Base-by-base conservation (phyloP, 768 basidiomycete species). In the Exidia glandulosa region DNA sequence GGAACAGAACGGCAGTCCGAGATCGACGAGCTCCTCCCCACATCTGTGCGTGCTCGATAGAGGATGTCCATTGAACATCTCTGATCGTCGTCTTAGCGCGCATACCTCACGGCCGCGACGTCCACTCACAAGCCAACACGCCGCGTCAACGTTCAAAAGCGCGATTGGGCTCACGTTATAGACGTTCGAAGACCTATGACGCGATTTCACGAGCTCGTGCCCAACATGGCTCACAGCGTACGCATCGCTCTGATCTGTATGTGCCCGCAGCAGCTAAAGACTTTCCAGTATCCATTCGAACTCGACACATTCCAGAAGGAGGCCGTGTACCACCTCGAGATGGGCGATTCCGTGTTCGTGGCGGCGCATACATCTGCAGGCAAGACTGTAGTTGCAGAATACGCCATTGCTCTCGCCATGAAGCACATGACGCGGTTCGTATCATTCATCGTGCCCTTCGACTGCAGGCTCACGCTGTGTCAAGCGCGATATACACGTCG, bases 351-450 rank as follows among this genome's bases (percentile, higher is more conserved):
- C 13, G 95, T 99, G 19, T 99, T 99, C 70, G 94, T 99, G n/a
- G 96, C 96, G 14, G 96, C 96, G 4, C 96, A 99, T 73, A 99
- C 96, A 3, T 94, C 91, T n/a, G 96, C 96, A 16, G 96, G 96
- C 33, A 99, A 99, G 74, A 99, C 96, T 1, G 96, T 98, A 19
- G 96, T 99, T 7, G 96, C 96, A 0, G 96, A 99, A 69, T 99
- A 98, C 71, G 96, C 96, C 2, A 98, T 99, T 66, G 90, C 94
- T 3, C 79, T 99, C 9, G 95, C 96, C 3, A 89, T 87, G 64
- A 94, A 94, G 68, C 96, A 99, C 74, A 96, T 99, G 94, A 99
- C 96, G n/a, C 81, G 93, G 94, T 93, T 63, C 66, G 73, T 63
- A 2, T 32, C 37, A 37, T 59, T 27, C 41, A n/a, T 32, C 19